A percentile compares a stretch with the other conserved stretches of the same genome.
These are phyloP conservation scores for Tolypocladium capitatum DNA, from an alignment of 2,329 filamentous ascomycete genomes.

Conservation along the genomic window DNA sequence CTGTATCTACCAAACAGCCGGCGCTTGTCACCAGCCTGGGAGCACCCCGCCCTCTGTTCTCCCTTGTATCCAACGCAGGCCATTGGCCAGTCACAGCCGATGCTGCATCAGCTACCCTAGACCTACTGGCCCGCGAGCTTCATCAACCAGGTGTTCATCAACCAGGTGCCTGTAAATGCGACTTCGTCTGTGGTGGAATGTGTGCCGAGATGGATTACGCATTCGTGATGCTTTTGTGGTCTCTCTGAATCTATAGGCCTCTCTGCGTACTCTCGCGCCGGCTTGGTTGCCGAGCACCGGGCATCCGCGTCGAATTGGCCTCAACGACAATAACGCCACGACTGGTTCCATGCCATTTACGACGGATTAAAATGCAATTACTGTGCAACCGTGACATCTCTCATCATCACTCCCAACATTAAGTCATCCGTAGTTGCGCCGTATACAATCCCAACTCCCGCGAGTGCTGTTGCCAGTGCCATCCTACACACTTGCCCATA, in stretches of 20 bases:
- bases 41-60: constrained; percentile 3
- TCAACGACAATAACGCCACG: background rate
- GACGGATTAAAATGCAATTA: background rate
- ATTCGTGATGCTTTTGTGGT: no score
- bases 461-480: no score
- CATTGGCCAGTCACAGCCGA: background rate
- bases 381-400: background rate
- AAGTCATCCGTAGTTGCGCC: background rate
- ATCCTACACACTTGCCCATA: background rate
- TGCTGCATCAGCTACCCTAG: background rate
- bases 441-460: background rate
- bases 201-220: no score
- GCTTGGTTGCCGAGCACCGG: no score
- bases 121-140: background rate
- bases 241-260: no score
- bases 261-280: no score
- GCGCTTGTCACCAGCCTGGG: background rate
- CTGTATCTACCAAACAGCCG: no score
- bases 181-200: background rate
- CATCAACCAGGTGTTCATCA: background rate
- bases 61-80: background rate
- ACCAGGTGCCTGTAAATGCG: background rate
- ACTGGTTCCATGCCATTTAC: no score
- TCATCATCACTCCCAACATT: background rate
- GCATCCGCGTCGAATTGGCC: background rate